Evolutionary conservation across 495 filamentous ascomycete genomes (phyloP).

Genomic region (Symbiotaphrina buchneri): DNA sequence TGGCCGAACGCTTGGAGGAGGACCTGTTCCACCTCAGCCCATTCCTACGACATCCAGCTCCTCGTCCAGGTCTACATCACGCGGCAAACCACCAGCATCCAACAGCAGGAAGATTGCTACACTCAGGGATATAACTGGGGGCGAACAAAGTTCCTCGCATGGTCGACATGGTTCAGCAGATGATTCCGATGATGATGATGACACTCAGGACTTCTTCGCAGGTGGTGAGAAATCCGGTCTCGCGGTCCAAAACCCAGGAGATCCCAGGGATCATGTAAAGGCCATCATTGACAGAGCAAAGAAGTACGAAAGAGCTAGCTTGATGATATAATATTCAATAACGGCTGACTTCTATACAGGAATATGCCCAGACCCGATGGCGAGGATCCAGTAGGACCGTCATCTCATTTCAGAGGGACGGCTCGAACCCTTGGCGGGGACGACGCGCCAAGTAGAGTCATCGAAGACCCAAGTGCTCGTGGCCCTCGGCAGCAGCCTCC

Average conservation of each 20-base stretch:
- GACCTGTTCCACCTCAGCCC: constrained; percentile 7
- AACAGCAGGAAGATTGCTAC: constrained; percentile 31
- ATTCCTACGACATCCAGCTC: constrained; percentile 13
- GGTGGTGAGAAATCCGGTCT: constrained; percentile 93
- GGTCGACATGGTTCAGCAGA: constrained; percentile 27
- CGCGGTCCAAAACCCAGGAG: constrained; percentile 77
- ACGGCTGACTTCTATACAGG: constrained; percentile 18
- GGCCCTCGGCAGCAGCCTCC: constrained; percentile 13
- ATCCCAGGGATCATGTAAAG: constrained; percentile 42
- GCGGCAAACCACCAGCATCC: constrained; percentile 11
- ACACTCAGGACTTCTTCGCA: constrained; percentile 66
- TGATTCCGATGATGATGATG: constrained; percentile 35
- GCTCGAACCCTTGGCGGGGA: constrained; percentile 84
- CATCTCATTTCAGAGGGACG: constrained; percentile 49
- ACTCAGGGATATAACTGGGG: constrained; percentile 23
- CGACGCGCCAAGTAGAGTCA: constrained; percentile 48
- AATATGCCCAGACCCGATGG: not conserved
- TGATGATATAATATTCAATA: not conserved
- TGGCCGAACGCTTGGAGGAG: constrained; percentile 16
- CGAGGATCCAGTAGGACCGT: constrained; percentile 15
- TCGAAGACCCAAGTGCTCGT: constrained; percentile 37
- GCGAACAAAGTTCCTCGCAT: constrained; percentile 10
- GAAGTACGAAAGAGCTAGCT: constrained; percentile 25
- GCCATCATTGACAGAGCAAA: constrained; percentile 69
- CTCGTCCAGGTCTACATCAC: constrained; percentile 14